A percentile compares a stretch with the other conserved stretches of the same genome.
These are phyloP conservation scores for Astrephomene gubernaculifera DNA, from an alignment of 139 green algal species.

Conservation along the genomic window DNA sequence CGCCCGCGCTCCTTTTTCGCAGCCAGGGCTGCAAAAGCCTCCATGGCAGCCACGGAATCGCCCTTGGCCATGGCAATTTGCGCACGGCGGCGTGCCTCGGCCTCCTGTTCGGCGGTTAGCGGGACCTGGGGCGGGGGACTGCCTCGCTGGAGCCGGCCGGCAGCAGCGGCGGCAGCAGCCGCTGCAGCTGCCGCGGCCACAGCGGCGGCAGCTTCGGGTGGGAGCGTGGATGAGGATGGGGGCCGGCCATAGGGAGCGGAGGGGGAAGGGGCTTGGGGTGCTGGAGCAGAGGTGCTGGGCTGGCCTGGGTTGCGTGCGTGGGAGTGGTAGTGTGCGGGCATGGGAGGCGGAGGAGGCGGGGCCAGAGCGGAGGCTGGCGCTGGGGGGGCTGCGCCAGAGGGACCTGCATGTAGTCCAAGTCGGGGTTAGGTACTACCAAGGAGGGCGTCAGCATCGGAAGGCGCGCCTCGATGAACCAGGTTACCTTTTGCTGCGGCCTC, in stretches of 20 bases:
- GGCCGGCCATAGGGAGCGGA: neutral
- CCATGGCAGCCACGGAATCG: conserved; percentile 73
- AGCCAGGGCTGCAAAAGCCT: conserved; percentile 65
- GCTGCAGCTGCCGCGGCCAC: conserved; percentile 3
- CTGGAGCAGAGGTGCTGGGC: conserved; percentile 3
- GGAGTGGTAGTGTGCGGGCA: neutral
- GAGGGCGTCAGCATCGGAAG: neutral
- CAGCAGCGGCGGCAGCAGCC: conserved; percentile 4
- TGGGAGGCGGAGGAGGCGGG: neutral
- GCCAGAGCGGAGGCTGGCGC: neutral
- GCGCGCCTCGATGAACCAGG: neutral
- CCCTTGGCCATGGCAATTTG: conserved; percentile 26
- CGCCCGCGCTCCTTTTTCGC: conserved; percentile 44
- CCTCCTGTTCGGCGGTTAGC: conserved; percentile 7
- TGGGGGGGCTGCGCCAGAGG: neutral
- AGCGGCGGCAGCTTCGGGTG: neutral
- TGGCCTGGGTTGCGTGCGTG: neutral
- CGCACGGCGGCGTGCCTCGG: conserved; percentile 9
- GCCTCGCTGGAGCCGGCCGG: neutral
- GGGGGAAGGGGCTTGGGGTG: neutral
- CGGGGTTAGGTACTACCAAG: too few species aligned
- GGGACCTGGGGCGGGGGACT: neutral
- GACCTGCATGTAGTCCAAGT: too few species aligned
- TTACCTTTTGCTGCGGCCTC: conserved; percentile 18
- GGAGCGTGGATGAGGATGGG: neutral